Base-by-base conservation (phyloP, 2,329 filamentous ascomycete genomes). In the Nigrograna mackinnonii region DNA sequence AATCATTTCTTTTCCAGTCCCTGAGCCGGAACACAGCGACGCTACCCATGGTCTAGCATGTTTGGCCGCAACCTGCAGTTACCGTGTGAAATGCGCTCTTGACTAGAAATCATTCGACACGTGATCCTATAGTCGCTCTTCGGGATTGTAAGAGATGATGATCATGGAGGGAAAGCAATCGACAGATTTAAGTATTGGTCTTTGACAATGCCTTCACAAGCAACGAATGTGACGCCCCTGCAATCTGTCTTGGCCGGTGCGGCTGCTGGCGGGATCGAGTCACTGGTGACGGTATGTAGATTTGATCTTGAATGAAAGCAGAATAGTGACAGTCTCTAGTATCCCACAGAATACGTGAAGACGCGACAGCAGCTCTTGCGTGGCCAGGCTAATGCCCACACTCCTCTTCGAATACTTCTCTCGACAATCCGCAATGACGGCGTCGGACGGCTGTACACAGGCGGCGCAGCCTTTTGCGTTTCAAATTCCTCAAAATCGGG, bases 301-400 rank as follows among this genome's bases (percentile, higher is more conserved):
- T 12, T 11, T 22, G 19, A 18, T 28, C 24, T 28, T 9, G n/a
- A 28, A 28, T 17, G 11, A 17, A 17, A 17, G 18, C 13, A 33
- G 11, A 17, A 17, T 17, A 17, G 11, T 7, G 16, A 12, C 2
- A 9, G 16, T 19, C 20, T 19, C 6, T 11, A 47, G 44, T 47
- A 47, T 37, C 44, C 44, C 9, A 47, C 44, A 4, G 44, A 47
- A 34, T 47, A 43, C 21, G 44, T 47, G 5, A 47, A 47, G 22
- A 47, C 39, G 2, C 44, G 44, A 22, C 44, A 47, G 22, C 41
- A 47, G 28, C 36, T 47, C 13, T 20, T 42, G 4, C 39, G 35
- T 4, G 35, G 39, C 4, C 5, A 14, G 2, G 26, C 12, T 5
- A 42, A 7, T 16, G 16, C 36, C 9, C n/a, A 35, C 7, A 31